Conservation (phyloP, 352 stramenopile genomes). For the Globisporangium nagaii region DNA sequence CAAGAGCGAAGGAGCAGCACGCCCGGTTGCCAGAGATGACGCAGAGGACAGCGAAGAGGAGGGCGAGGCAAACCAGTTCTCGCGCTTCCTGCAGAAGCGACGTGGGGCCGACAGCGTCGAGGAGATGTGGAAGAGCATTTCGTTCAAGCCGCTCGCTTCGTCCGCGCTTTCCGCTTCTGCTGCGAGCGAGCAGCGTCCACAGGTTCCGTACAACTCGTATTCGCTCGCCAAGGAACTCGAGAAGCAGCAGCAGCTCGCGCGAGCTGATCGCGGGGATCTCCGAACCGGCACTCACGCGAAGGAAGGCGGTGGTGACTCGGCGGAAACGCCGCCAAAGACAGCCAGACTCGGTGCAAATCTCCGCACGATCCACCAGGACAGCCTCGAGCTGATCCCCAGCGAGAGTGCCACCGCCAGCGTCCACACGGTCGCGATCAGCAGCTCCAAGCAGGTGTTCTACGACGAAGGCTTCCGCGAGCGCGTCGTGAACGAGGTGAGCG, state of each 20-base stretch:
- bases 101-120: constrained; percentile 27
- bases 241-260: constrained; percentile 7
- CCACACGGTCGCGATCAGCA: constrained; percentile 26
- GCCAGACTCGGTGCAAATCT: not conserved
- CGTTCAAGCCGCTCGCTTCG: constrained; percentile 22
- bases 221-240: constrained; percentile 18
- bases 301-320: too few species aligned
- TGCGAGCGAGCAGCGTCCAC: not conserved
- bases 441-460: constrained; percentile 39
- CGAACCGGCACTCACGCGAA: too few species aligned
- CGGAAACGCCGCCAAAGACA: not conserved
- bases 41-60: not conserved
- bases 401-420: not conserved
- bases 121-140: constrained; percentile 54
- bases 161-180: not conserved
- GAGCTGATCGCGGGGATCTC: too few species aligned
- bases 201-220: constrained; percentile 34
- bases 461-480: constrained; percentile 42
- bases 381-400: not conserved
- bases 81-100: constrained; percentile 12
- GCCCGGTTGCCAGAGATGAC: not conserved
- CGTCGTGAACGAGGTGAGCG: constrained; percentile 27
- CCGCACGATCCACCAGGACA: too few species aligned
- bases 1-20: constrained; percentile 1
- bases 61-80: not conserved